phyloP scores from a whole-genome alignment of 805 yeast species.

The Candida hungchunana region DNA sequence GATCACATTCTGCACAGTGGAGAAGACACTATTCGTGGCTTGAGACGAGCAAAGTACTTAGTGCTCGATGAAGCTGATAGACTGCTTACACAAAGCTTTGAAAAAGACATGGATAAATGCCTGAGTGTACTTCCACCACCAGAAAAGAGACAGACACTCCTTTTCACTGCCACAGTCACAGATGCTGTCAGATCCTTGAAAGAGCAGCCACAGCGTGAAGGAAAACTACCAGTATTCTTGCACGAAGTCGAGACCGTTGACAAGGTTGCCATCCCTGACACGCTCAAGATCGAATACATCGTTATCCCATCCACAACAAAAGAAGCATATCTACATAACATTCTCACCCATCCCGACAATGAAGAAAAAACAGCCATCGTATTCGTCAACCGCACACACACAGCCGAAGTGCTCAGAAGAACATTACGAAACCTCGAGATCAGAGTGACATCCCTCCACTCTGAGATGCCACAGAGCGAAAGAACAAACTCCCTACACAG shows the following conservation, averaged over 20 bases:
- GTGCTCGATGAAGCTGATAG: constrained; percentile 90
- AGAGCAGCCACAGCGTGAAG: constrained; percentile 52
- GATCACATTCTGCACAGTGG: constrained; percentile 87
- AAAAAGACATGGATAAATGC: constrained; percentile 71
- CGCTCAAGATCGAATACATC: constrained; percentile 60
- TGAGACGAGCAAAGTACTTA: constrained; percentile 71
- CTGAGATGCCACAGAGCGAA: constrained; percentile 91
- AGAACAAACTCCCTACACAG: constrained; percentile 88
- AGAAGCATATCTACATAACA: constrained; percentile 76
- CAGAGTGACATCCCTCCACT: constrained; percentile 85
- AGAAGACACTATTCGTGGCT: constrained; percentile 77
- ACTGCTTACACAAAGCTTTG: constrained; percentile 76
- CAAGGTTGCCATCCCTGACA: constrained; percentile 74
- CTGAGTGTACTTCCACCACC: constrained; percentile 68
- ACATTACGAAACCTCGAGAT: constrained; percentile 69
- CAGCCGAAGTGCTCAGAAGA: constrained; percentile 85
- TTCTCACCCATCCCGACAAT: constrained; percentile 60
- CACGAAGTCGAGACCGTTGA: constrained; percentile 75
- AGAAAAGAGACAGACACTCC: constrained; percentile 72
- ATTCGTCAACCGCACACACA: constrained; percentile 84
- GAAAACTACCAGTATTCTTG: constrained; percentile 53
- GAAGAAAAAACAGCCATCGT: constrained; percentile 70
- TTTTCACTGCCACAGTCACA: constrained; percentile 95
- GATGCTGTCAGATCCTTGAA: constrained; percentile 82
- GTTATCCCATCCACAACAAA: constrained; percentile 85